Conservation (phyloP, 2,329 filamentous ascomycete genomes). For the Fusarium lyarnte region DNA sequence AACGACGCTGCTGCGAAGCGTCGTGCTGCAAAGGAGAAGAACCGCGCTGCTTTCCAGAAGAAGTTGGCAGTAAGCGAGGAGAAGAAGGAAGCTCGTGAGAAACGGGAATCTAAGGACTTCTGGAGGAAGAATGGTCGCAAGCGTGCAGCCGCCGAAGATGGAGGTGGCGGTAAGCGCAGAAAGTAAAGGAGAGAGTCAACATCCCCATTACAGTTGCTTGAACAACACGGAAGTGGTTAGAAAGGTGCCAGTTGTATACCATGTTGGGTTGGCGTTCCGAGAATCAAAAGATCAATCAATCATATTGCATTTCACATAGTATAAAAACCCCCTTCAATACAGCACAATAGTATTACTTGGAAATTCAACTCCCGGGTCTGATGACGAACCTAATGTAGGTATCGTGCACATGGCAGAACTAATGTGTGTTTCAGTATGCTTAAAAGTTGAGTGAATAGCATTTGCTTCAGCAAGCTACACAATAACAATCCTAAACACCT, state of each 20-base stretch:
- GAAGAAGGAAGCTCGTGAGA: conserved; percentile 87
- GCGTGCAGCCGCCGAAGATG: conserved; percentile 57
- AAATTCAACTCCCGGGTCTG: background rate
- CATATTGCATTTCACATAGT: background rate
- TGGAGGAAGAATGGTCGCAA: conserved; percentile 91
- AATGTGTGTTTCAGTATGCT: conserved; percentile 36
- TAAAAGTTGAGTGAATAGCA: conserved; percentile 19
- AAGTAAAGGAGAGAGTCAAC: conserved; percentile 28
- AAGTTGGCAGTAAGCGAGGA: conserved; percentile 85
- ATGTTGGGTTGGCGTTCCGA: conserved; percentile 40
- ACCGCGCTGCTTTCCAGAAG: conserved; percentile 80
- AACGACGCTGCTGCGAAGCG: conserved; percentile 92
- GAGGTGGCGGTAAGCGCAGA: conserved; percentile 51
- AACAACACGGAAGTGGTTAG: background rate
- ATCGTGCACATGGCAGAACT: conserved; percentile 17
- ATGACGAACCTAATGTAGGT: background rate
- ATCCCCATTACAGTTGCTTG: background rate
- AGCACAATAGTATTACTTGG: background rate
- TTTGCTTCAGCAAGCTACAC: conserved; percentile 35
- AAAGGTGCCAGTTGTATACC: conserved; percentile 37
- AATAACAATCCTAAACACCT: conserved; percentile 44
- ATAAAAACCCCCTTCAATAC: background rate
- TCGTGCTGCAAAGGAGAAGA: conserved; percentile 86
- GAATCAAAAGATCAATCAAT: conserved; percentile 25
- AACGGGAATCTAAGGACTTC: conserved; percentile 90